Evolutionary conservation across 208 protist genomes (phyloP).

Genomic region (Sergeia podlipaevii): DNA sequence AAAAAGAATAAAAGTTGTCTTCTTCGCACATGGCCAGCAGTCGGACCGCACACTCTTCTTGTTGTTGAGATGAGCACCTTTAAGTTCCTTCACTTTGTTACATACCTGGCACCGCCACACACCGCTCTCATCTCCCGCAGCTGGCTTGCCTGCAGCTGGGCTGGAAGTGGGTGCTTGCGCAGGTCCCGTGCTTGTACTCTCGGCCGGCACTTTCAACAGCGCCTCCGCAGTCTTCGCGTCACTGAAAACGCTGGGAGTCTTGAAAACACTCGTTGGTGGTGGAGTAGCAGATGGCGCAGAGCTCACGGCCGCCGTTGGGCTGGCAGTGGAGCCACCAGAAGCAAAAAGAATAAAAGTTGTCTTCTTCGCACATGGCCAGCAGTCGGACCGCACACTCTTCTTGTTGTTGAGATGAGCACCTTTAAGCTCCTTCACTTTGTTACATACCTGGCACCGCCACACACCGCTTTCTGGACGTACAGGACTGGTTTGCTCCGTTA

Average conservation of each 20-base stretch:
- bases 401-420: slow-evolving; percentile 38
- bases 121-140: background rate
- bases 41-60: slow-evolving; percentile 30
- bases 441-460: slow-evolving; percentile 20
- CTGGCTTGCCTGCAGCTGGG: no score
- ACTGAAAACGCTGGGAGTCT: no score
- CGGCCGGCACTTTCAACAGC: no score
- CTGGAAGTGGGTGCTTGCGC: background rate
- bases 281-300: background rate
- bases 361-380: slow-evolving; percentile 50
- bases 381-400: slow-evolving; percentile 35
- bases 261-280: background rate
- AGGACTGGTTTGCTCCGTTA: no score
- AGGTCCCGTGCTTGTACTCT: no score
- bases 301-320: no score
- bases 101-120: slow-evolving; percentile 23
- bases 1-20: slow-evolving; percentile 20
- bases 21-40: slow-evolving; percentile 37
- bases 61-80: slow-evolving; percentile 21
- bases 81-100: slow-evolving; percentile 30
- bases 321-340: background rate
- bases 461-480: background rate
- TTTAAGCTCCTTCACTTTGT: slow-evolving; percentile 38
- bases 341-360: slow-evolving; percentile 20
- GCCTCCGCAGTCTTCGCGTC: no score